A percentile compares a stretch with the other conserved stretches of the same genome.
phyloP scores from a whole-genome alignment of 1,284 basidiomycete species.

The Somion occarium region DNA sequence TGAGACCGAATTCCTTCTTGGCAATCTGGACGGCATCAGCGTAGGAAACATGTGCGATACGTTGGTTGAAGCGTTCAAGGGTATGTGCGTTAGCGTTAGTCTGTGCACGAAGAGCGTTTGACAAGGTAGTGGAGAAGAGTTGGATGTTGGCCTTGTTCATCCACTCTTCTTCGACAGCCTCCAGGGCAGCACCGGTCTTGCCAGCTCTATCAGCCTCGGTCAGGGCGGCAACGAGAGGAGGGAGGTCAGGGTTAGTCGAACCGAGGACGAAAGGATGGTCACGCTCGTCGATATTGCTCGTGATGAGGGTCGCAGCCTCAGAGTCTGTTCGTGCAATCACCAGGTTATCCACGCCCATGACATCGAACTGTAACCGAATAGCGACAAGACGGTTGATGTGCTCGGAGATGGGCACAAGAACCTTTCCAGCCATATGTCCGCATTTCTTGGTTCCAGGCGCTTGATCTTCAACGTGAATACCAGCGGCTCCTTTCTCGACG shows the following conservation, averaged over 20 bases:
- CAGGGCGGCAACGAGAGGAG: slow-evolving; percentile 79
- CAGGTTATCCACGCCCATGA: slow-evolving; percentile 77
- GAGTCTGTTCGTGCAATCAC: slow-evolving; percentile 76
- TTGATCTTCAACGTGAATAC: slow-evolving; percentile 79
- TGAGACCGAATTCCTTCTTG: slow-evolving; percentile 75
- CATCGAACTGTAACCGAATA: slow-evolving; percentile 75
- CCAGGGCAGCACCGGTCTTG: slow-evolving; percentile 76
- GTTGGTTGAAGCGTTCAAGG: slow-evolving; percentile 57
- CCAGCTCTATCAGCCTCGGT: slow-evolving; percentile 78
- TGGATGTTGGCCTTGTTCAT: slow-evolving; percentile 69
- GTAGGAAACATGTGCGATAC: slow-evolving; percentile 66
- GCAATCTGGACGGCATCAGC: slow-evolving; percentile 73
- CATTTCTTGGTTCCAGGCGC: slow-evolving; percentile 72
- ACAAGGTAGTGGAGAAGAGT: slow-evolving; percentile 76
- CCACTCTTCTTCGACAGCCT: slow-evolving; percentile 90
- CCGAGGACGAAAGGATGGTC: slow-evolving; percentile 98
- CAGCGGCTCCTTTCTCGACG: slow-evolving; percentile 70
- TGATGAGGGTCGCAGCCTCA: slow-evolving; percentile 94
- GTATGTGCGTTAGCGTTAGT: slow-evolving; percentile 41
- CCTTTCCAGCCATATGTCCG: slow-evolving; percentile 76
- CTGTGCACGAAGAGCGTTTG: slow-evolving; percentile 68
- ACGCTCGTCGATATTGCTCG: slow-evolving; percentile 93
- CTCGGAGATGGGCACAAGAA: slow-evolving; percentile 55
- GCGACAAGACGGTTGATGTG: slow-evolving; percentile 79
- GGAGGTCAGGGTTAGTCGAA: slow-evolving; percentile 68